These are phyloP conservation scores for Calonectria pteridis DNA, from an alignment of 2,329 filamentous ascomycete genomes.

Conservation along the genomic window DNA sequence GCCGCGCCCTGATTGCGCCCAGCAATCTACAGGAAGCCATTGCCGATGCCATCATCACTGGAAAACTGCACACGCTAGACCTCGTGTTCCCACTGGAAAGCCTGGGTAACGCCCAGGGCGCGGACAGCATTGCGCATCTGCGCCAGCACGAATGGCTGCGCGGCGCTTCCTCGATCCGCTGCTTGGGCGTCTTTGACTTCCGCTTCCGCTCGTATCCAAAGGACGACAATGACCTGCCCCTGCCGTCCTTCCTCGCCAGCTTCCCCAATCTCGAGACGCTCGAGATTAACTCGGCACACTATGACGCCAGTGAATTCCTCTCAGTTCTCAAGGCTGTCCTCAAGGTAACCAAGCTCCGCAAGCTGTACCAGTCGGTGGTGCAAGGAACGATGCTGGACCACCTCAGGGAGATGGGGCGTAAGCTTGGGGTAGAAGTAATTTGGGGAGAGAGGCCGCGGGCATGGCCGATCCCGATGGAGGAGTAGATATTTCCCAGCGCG, in stretches of 20 bases:
- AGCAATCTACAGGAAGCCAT: constrained; percentile 42
- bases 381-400: constrained; percentile 48
- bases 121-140: constrained; percentile 47
- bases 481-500: not conserved
- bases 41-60: constrained; percentile 39
- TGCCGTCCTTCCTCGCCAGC: constrained; percentile 51
- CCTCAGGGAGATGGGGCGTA: constrained; percentile 39
- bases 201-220: constrained; percentile 47
- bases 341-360: constrained; percentile 47
- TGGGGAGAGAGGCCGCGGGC: constrained; percentile 45
- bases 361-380: constrained; percentile 49
- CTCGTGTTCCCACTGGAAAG: constrained; percentile 50
- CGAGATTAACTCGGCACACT: constrained; percentile 49
- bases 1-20: constrained; percentile 41
- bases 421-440: constrained; percentile 45
- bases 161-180: constrained; percentile 49
- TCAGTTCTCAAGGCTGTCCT: constrained; percentile 48
- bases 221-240: constrained; percentile 45
- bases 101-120: constrained; percentile 40
- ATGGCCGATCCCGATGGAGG: constrained; percentile 49
- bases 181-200: constrained; percentile 52
- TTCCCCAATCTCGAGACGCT: constrained; percentile 53
- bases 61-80: constrained; percentile 51
- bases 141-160: constrained; percentile 51
- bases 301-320: constrained; percentile 46